Base-by-base conservation (phyloP, 2,329 filamentous ascomycete species). In the Moelleriella libera region DNA sequence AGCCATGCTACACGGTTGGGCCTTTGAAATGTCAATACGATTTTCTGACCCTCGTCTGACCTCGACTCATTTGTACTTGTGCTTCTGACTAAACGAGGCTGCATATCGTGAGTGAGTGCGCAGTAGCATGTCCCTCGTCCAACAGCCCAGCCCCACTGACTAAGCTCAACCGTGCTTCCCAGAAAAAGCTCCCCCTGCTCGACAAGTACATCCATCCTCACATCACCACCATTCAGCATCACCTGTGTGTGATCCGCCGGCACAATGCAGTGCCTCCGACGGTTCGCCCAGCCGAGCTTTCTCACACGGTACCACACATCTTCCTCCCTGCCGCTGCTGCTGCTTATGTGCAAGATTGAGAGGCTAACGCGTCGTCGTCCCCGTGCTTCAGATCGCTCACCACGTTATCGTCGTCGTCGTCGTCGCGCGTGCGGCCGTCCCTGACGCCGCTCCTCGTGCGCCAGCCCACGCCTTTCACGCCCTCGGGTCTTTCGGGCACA, bases 401-500 rank as follows among this genome's bases (percentile, higher is more conserved):
- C 1, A n/a, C 39, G 14, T 31, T 10, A 53, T 63, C 65, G 46
- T 73, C 74, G 56, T 66, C 69, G 45, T 71, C 71, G 44, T 68
- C 78, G 53, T 68, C 72, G 1, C 63, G 62, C 48, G 67, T 75
- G 41, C 74, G 75, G 9, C 74, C 74, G 5, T 68, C 68, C 6
- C 58, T 71, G 50, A 54, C 58, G 29, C 57, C 61, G 2, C 54
- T 61, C 41, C 58, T 67, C 57, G 59, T 62, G 46, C 57, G 60
- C 49, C 54, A 5, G 7, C 55, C 60, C 49, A 52, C 60, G 41
- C 50, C 52, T 50, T 65, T 67, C 53, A 57, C 55, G 5, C 62
- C 63, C 44, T 54, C 53, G 30, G 48, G 21, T 21, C 21, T 21
- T 21, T 21, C 21, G 21, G 21, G 2, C 6, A 32, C 57, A 31